Evolutionary conservation across 306 rosid species (phyloP).

Genomic region (Inga leiocalycina): DNA sequence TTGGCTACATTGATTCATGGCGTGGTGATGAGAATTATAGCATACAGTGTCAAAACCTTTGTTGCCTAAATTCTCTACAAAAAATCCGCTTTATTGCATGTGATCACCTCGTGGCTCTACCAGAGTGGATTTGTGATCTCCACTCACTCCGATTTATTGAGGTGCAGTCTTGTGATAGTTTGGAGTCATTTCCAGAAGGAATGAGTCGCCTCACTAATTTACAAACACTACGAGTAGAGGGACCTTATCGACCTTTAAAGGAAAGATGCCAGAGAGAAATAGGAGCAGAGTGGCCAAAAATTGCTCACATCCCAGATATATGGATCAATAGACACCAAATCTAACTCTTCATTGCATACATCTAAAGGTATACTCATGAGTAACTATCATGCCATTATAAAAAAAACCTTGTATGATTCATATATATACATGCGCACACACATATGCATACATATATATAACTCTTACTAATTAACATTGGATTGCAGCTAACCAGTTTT

Average conservation of each 20-base stretch:
- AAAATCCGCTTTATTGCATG: not conserved
- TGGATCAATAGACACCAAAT: no score
- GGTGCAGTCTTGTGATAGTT: fast-evolving
- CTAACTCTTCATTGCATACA: not conserved
- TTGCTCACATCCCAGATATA: not conserved
- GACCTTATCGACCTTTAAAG: not conserved
- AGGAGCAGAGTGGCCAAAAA: not conserved
- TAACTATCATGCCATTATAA: not conserved
- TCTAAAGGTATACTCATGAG: not conserved
- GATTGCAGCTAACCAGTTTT: not conserved
- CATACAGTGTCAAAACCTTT: not conserved
- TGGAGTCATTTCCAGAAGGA: not conserved
- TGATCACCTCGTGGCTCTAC: not conserved
- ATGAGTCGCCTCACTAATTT: not conserved
- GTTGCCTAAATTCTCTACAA: not conserved
- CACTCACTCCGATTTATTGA: not conserved
- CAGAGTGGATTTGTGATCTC: not conserved
- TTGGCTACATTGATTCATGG: not conserved
- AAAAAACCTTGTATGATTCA: not conserved
- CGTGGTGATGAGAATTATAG: not conserved
- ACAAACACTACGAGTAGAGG: not conserved
- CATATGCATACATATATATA: no score
- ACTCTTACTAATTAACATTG: no score
- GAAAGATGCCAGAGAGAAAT: not conserved
- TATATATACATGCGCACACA: no score